These are phyloP conservation scores for Pythium periplocum DNA, from an alignment of 352 stramenopile genomes.

Conservation along the genomic window DNA sequence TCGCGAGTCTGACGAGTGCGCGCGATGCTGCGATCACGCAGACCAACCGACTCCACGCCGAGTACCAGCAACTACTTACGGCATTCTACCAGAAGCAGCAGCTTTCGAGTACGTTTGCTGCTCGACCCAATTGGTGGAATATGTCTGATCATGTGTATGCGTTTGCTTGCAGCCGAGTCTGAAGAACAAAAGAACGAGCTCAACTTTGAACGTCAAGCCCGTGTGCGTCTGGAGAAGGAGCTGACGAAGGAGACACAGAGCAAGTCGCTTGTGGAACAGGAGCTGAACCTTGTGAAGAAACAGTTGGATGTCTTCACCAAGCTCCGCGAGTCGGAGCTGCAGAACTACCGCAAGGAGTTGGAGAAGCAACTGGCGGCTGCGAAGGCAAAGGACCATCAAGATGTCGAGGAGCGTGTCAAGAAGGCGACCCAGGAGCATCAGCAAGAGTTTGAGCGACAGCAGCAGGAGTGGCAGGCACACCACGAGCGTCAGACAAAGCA, in stretches of 20 bases:
- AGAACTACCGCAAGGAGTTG: constrained; percentile 32
- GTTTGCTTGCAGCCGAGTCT: constrained; percentile 18
- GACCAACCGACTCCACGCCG: constrained; percentile 60
- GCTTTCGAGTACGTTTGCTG: constrained; percentile 26
- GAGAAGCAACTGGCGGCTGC: constrained; percentile 35
- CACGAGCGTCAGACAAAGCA: constrained; percentile 28
- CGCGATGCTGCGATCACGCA: constrained; percentile 66
- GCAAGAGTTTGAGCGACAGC: constrained; percentile 21
- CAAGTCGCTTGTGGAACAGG: constrained; percentile 54
- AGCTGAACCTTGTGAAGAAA: constrained; percentile 68
- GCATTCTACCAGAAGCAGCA: constrained; percentile 79
- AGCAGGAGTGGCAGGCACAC: constrained; percentile 29
- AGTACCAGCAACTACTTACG: constrained; percentile 69
- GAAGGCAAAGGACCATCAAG: constrained; percentile 27
- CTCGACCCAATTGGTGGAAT: no score
- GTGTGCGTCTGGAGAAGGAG: constrained; percentile 50
- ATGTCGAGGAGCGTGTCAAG: constrained; percentile 36
- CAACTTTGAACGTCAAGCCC: constrained; percentile 57
- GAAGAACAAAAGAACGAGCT: constrained; percentile 56
- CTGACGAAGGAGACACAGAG: constrained; percentile 55
- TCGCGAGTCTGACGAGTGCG: constrained; percentile 51
- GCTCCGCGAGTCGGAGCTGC: constrained; percentile 52
- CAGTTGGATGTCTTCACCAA: constrained; percentile 58
- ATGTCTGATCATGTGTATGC: no score
- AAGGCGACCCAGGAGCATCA: constrained; percentile 25